A percentile compares a stretch with the other conserved stretches of the same genome.
Evolutionary conservation across 257 asterid genomes (phyloP).

Genomic region (Nicotiana tabacum): DNA sequence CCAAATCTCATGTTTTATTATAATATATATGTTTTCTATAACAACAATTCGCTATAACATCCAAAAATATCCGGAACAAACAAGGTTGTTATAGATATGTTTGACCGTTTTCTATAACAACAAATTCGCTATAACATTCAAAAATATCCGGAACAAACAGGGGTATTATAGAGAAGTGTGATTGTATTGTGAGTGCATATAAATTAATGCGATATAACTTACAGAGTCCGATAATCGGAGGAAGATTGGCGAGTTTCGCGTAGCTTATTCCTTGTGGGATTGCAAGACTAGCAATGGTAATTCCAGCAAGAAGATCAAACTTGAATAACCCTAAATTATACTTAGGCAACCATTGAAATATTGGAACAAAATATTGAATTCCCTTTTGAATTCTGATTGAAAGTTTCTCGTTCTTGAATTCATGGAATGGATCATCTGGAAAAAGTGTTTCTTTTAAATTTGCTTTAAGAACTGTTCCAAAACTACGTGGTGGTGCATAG

Average conservation of each 20-base stretch:
- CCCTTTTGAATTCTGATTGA: constrained; percentile 17
- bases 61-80: too few relatives aligned
- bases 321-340: constrained; percentile 38
- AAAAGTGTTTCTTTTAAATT: constrained; percentile 52
- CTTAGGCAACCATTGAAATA: constrained; percentile 56
- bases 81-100: too few relatives aligned
- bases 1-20: too few relatives aligned
- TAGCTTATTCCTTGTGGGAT: constrained; percentile 88
- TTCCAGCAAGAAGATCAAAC: constrained; percentile 82
- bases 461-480: constrained; percentile 24
- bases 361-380: constrained; percentile 54
- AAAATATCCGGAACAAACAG: too few relatives aligned
- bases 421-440: constrained; percentile 76
- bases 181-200: neutral
- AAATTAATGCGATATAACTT: constrained; percentile 9
- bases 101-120: too few relatives aligned
- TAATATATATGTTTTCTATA: too few relatives aligned
- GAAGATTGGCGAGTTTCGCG: constrained; percentile 70
- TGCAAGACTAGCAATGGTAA: constrained; percentile 82
- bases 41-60: too few relatives aligned
- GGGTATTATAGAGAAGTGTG: too few relatives aligned
- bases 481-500: constrained; percentile 46
- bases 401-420: constrained; percentile 30
- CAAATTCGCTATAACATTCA: too few relatives aligned
- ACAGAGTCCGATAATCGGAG: constrained; percentile 84